Base-by-base conservation (phyloP, 2,329 filamentous ascomycete genomes). In the Colletotrichum zoysiae region DNA sequence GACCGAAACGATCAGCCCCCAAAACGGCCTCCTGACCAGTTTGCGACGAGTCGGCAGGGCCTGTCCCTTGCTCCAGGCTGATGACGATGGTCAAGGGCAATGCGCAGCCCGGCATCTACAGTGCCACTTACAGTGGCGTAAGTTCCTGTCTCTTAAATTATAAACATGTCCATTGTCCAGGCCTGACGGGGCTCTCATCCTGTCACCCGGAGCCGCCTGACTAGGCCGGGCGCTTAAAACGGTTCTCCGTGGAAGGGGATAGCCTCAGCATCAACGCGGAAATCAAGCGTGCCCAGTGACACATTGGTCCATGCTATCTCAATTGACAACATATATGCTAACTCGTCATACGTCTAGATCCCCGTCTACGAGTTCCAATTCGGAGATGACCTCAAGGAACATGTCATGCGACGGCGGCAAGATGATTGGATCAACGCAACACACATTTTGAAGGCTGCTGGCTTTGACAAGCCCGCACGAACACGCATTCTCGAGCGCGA, bases 401-500 rank as follows among this genome's bases (percentile, higher is more conserved):
- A 98, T 93, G 93, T 98, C 75, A 99, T 99, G 96, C 92, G 96
- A 81, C 90, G 96, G 62, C 91, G 95, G 72, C 89, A 91, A 65
- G 96, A 99, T 82, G 91, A 98, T 82, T 99, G 95, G 95, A 96
- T 99, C 84, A 99, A 99, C 86, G 96, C 96, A n/a, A 99, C 96
- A 65, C 96, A 99, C 80, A 98, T 99, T 72, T 86, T 99, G 60
- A 99, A 99, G 80, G 94, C 97, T 51, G 96, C 96, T 74, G 95
- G 95, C 67, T 97, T 97, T 79, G 96, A 99, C 82, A 99, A 99
- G 82, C 96, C 96, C 3, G 94, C 95, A 16, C 89, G 96, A 79
- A 99, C 96, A 51, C 90, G 96, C 74, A 98, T 99, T 69, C 88
- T 99, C 6, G 96, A 99, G 84, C 90, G 96, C 75, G 96, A 99